These are phyloP conservation scores for Citropsis articulata DNA, from an alignment of 345 rosid species.

Conservation along the genomic window DNA sequence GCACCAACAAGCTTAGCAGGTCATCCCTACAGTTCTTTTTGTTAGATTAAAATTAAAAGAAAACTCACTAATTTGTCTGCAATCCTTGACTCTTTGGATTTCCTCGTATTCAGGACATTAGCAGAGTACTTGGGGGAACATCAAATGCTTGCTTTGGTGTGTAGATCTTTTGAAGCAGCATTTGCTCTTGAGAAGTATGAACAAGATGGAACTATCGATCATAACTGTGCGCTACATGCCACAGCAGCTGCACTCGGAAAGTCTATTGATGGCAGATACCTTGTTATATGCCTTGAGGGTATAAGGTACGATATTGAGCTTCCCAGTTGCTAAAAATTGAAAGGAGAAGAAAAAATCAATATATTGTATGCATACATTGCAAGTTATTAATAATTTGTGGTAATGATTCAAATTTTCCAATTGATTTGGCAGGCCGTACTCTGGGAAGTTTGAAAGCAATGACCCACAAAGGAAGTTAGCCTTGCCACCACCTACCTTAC, in stretches of 20 bases:
- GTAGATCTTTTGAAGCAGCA: slow-evolving; percentile 41
- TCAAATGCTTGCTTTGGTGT: slow-evolving; percentile 62
- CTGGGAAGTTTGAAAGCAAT: slow-evolving; percentile 17
- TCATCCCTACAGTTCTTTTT: neutral
- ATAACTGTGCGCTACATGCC: slow-evolving; percentile 30
- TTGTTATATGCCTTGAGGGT: slow-evolving; percentile 49
- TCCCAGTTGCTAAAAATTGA: neutral
- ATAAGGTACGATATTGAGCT: slow-evolving; percentile 30
- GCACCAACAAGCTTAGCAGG: slow-evolving; percentile 56
- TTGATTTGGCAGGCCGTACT: slow-evolving; percentile 33
- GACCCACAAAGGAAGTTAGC: slow-evolving; percentile 44
- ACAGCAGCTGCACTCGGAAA: slow-evolving; percentile 38
- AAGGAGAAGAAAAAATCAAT: neutral
- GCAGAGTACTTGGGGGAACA: slow-evolving; percentile 65
- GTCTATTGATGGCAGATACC: slow-evolving; percentile 42
- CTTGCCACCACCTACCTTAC: slow-evolving; percentile 39
- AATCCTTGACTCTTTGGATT: neutral
- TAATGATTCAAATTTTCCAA: neutral
- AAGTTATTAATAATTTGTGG: neutral
- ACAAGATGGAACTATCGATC: slow-evolving; percentile 34
- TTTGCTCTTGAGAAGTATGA: slow-evolving; percentile 31
- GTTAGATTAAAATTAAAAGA: neutral
- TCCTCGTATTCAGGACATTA: slow-evolving; percentile 38
- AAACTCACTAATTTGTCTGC: neutral
- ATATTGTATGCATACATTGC: too few relatives aligned